Evolutionary conservation across 2,329 filamentous ascomycete genomes (phyloP), one percentile per base, ranked within the genome.

Genomic region (Phialocephala sp.): DNA sequence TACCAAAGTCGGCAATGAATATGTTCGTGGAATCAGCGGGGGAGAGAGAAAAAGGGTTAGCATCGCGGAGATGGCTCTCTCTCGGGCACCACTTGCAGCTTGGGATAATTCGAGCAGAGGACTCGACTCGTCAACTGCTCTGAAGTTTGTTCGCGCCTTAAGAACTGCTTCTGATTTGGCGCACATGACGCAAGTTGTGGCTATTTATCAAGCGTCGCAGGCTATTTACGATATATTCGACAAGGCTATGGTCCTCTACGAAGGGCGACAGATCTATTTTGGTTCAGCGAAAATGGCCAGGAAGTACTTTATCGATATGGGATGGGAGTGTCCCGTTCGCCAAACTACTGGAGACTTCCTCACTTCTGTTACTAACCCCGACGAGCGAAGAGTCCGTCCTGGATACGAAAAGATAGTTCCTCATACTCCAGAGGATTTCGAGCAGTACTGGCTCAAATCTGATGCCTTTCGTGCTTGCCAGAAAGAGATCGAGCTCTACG

Each of bases 51-150:
- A 45, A 20, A 45, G 43, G n/a, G 43, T 20, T 4, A 20, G 43
- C 43, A 45, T 45, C n/a, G 43, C 43, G 8, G 43, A 45, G n/a
- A 45, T 45, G 15, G n/a, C n/a, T n/a, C 15, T 45, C n/a, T n/a
- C 15, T 45, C 76, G 80, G n/a, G 85, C 87, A 1, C 87, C 84
- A 50, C 80, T 86, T 1, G 89, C 91, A 75, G 89, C 88, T 66
- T 95, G 92, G 91, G 92, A 91, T 66, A 92, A 92, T 69, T 88
- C 84, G 27, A 94, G 91, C 0, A 83, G 86, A 60, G 91, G 91
- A 12, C 81, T 94, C 0, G 91, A 94, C 76, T 88, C 89, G 0
- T 87, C 87, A 8, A 93, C 89, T 0, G 91, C 91, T 0, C 78
- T 92, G 45, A 89, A 92, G 72, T 94, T 93, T 67, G 88, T 91